Conservation (phyloP, 2,329 filamentous ascomycete species). For the Byssothecium circinans region DNA sequence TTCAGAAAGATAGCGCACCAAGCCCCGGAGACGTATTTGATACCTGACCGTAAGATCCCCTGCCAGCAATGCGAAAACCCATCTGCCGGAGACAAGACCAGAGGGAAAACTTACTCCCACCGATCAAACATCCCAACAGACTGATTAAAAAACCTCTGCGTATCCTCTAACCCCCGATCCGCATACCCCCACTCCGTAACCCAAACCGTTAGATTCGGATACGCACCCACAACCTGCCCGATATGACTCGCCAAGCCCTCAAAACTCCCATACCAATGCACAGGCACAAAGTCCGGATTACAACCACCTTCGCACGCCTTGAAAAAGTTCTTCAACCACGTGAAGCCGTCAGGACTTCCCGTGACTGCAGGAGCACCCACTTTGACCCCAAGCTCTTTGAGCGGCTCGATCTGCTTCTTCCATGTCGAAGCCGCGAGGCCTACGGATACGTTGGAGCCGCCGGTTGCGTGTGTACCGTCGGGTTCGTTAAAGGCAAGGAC, state of each 20-base stretch:
- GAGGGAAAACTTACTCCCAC: slow-evolving; percentile 47
- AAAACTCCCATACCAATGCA: slow-evolving; percentile 66
- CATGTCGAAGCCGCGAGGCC: slow-evolving; percentile 66
- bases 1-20: too few species aligned
- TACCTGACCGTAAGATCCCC: too few species aligned
- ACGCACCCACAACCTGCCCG: slow-evolving; percentile 58
- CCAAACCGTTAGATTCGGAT: slow-evolving; percentile 65
- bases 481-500: slow-evolving; percentile 82
- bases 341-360: slow-evolving; percentile 60
- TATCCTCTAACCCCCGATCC: slow-evolving; percentile 57
- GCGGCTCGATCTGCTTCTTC: slow-evolving; percentile 71
- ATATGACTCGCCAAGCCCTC: slow-evolving; percentile 68
- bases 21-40: too few species aligned
- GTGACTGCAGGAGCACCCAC: slow-evolving; percentile 73
- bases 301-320: slow-evolving; percentile 56
- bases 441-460: slow-evolving; percentile 66
- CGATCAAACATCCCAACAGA: slow-evolving; percentile 68
- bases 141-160: slow-evolving; percentile 69
- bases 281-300: slow-evolving; percentile 53
- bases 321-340: slow-evolving; percentile 70
- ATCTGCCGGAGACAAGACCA: too few species aligned
- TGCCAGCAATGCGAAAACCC: too few species aligned
- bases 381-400: slow-evolving; percentile 64
- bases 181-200: slow-evolving; percentile 73
- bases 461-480: slow-evolving; percentile 58